Evolutionary conservation across 2,329 filamentous ascomycete species (phyloP), one percentile per base, ranked within the genome.

Genomic region (Drechmeria coniospora): DNA sequence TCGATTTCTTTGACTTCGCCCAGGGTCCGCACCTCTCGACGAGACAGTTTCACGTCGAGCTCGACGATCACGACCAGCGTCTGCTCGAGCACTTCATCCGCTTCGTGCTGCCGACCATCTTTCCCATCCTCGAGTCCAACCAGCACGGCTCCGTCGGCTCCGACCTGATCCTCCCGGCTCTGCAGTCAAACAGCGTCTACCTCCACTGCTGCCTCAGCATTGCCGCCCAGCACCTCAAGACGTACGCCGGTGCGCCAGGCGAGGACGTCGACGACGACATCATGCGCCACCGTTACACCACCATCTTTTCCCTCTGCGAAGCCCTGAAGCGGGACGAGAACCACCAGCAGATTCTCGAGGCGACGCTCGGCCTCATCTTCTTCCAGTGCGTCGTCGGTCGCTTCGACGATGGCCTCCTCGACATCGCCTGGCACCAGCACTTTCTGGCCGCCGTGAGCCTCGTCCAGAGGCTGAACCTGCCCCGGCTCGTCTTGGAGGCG

Each of bases 401-500:
- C 43, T 74, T 79, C 20, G 79, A 90, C 42, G 83, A 94, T 47
- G 69, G 69, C 25, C 71, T 94, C 15, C 79, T 82, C 11, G 86
- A 95, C 49, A 92, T 95, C 42, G 76, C 86, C 14, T 98, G 90
- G 90, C 81, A 87, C 58, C 81, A 92, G 50, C 90, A 98, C 60
- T 94, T 95, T 59, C 79, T 92, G 51, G 86, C 86, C 4, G 87
- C 79, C 13, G 78, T 79, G 40, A 84, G 75, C 41, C 66, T 95
- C 29, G 80, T 93, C 15, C 72, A 79, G 49, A 86, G 82, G 55
- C 74, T 95, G 19, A 75, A 86, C 33, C 71, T 95, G 21, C 77
- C 80, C 8, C 64, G 66, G 21, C 53, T 74, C 26, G 71, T 87
- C 30, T 62, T 71, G 23, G 63, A 73, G 35, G 63, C 67, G 27